Conservation (phyloP, 225 moss, liverwort and hornwort species). For the Thuidium tamariscinum region DNA sequence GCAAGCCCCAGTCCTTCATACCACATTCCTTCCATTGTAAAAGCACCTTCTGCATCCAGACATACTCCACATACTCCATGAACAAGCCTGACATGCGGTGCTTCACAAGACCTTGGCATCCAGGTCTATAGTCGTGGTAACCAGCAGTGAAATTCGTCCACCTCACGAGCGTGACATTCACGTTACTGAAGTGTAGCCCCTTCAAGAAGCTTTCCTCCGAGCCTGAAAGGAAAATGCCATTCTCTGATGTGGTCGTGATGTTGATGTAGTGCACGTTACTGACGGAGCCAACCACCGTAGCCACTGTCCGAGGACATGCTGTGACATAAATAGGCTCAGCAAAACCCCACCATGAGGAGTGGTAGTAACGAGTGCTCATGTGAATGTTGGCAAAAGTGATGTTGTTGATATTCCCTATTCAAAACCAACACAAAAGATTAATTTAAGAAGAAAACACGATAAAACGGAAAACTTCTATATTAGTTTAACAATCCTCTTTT, state of each 20-base stretch:
- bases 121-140: slow-evolving; percentile 73
- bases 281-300: slow-evolving; percentile 47
- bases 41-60: slow-evolving; percentile 33
- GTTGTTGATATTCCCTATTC: slow-evolving; percentile 51
- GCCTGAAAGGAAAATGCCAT: slow-evolving; percentile 80
- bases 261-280: slow-evolving; percentile 44
- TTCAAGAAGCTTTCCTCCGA: slow-evolving; percentile 19
- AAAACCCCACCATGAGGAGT: slow-evolving; percentile 88
- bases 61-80: slow-evolving; percentile 46
- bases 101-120: slow-evolving; percentile 65
- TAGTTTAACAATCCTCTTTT: neutral
- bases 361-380: slow-evolving; percentile 70
- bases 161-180: slow-evolving; percentile 25
- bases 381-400: slow-evolving; percentile 71
- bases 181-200: slow-evolving; percentile 41
- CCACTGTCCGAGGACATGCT: slow-evolving; percentile 42
- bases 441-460: neutral
- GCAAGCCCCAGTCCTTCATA: slow-evolving; percentile 34
- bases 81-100: slow-evolving; percentile 60
- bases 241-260: slow-evolving; percentile 62
- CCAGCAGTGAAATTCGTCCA: slow-evolving; percentile 15
- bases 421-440: neutral
- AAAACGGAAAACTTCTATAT: neutral
- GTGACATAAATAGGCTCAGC: slow-evolving; percentile 78
- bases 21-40: slow-evolving; percentile 32